Conservation (phyloP, 495 filamentous ascomycete species). For the Penicillium lagena region DNA sequence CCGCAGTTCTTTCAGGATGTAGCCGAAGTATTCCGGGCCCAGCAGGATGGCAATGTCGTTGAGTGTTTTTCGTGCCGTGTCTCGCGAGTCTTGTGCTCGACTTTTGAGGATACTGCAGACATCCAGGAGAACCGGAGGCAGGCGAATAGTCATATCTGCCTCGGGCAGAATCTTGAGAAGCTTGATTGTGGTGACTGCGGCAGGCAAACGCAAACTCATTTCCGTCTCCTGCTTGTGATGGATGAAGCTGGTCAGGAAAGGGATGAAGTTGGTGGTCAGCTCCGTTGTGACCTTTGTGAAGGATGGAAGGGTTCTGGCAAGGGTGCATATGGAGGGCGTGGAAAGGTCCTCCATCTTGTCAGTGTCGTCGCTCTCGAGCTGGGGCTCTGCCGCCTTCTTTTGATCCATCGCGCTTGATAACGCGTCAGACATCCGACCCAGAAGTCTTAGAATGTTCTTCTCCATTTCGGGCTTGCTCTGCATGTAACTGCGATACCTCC, state of each 20-base stretch:
- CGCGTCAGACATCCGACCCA: constrained; percentile 75
- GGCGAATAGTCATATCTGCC: constrained; percentile 58
- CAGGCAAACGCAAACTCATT: constrained; percentile 83
- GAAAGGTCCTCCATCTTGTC: constrained; percentile 20
- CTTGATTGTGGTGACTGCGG: constrained; percentile 81
- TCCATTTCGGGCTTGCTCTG: constrained; percentile 74
- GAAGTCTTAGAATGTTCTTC: constrained; percentile 75
- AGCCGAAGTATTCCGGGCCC: constrained; percentile 76
- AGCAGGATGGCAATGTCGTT: constrained; percentile 72
- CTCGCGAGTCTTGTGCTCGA: constrained; percentile 78
- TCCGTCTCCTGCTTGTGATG: constrained; percentile 90
- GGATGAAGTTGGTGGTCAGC: constrained; percentile 66
- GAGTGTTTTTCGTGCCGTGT: constrained; percentile 83
- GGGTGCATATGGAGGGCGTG: constrained; percentile 29
- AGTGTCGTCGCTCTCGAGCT: constrained; percentile 24
- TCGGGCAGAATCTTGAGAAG: constrained; percentile 73
- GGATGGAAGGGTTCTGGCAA: constrained; percentile 62
- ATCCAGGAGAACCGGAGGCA: constrained; percentile 82
- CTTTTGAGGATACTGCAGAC: constrained; percentile 89
- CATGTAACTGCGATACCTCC: constrained; percentile 73
- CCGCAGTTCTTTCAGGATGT: constrained; percentile 87
- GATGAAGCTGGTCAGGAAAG: constrained; percentile 69
- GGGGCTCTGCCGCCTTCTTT: constrained; percentile 20
- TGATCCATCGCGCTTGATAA: constrained; percentile 49
- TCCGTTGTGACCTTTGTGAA: constrained; percentile 66